Evolutionary conservation across 257 asterid species (phyloP).

Genomic region (Oldenlandia corymbosa): DNA sequence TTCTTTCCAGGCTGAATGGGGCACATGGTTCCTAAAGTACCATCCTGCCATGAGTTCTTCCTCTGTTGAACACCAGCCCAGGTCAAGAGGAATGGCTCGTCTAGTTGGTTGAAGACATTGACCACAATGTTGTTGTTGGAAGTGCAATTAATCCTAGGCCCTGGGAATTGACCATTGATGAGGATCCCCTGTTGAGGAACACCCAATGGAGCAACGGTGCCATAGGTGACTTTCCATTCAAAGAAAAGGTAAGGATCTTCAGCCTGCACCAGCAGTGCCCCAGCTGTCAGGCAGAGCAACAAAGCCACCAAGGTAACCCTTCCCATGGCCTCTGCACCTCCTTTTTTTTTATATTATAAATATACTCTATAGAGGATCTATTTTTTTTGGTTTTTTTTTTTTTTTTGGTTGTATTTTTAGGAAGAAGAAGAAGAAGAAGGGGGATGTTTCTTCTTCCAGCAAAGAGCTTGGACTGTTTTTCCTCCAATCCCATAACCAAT

Average conservation of each 20-base stretch:
- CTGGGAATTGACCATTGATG: slow-evolving; percentile 51
- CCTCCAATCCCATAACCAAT: not conserved
- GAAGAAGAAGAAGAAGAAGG: slow-evolving; percentile 27
- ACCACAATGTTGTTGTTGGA: slow-evolving; percentile 45
- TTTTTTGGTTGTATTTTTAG: too few relatives aligned
- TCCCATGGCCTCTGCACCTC: slow-evolving; percentile 21
- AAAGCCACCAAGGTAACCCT: slow-evolving; percentile 23
- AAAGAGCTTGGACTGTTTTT: slow-evolving; percentile 13
- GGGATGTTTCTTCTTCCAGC: slow-evolving; percentile 23
- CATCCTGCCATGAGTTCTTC: slow-evolving; percentile 54
- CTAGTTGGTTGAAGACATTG: slow-evolving; percentile 36
- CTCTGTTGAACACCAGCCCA: slow-evolving; percentile 46
- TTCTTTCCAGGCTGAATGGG: slow-evolving; percentile 45
- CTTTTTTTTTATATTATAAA: not conserved
- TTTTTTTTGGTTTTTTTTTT: too few relatives aligned
- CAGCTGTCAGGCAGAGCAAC: slow-evolving; percentile 31
- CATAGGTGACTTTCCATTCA: slow-evolving; percentile 51
- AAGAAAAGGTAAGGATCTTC: slow-evolving; percentile 47
- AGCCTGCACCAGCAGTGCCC: slow-evolving; percentile 30
- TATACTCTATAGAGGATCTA: too few relatives aligned
- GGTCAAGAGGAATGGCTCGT: slow-evolving; percentile 45
- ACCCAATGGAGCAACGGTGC: slow-evolving; percentile 43
- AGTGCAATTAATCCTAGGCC: slow-evolving; percentile 45
- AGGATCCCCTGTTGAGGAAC: slow-evolving; percentile 49
- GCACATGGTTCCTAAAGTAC: slow-evolving; percentile 48